phyloP scores from a whole-genome alignment of 306 rosid genomes.

The Trifolium subterraneum region DNA sequence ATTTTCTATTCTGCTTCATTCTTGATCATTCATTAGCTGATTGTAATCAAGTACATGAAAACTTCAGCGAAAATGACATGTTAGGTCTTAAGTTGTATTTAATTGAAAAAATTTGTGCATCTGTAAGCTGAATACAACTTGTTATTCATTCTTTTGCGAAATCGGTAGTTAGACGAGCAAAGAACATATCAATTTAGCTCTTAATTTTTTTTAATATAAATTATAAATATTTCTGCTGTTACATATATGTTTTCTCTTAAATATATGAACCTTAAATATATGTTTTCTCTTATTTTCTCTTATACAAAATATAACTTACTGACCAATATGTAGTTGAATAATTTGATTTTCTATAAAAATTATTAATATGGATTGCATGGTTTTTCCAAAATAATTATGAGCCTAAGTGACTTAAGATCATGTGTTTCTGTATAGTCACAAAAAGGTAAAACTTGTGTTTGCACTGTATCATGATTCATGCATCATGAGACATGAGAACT shows the following conservation, averaged over 20 bases:
- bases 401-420: no score
- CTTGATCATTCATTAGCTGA: slow-evolving; percentile 58
- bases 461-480: neutral
- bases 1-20: slow-evolving; percentile 48
- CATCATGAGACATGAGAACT: neutral
- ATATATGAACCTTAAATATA: no score
- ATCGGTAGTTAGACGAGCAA: neutral
- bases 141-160: slow-evolving; percentile 30
- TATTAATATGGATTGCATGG: neutral
- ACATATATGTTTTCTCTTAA: no score
- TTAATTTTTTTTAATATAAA: neutral
- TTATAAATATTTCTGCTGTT: neutral
- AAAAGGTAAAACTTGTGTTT: no score
- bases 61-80: slow-evolving; percentile 43
- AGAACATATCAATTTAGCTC: neutral
- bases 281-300: no score
- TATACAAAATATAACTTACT: no score
- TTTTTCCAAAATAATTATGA: no score
- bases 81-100: slow-evolving; percentile 34
- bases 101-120: slow-evolving; percentile 23
- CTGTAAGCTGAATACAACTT: slow-evolving; percentile 20
- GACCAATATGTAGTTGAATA: no score
- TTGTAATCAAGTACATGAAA: slow-evolving; percentile 44
- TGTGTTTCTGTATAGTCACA: no score
- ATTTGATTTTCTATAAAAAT: neutral